phyloP scores from a whole-genome alignment of 805 yeast species.

The Yamadazyma paraphyllophila region DNA sequence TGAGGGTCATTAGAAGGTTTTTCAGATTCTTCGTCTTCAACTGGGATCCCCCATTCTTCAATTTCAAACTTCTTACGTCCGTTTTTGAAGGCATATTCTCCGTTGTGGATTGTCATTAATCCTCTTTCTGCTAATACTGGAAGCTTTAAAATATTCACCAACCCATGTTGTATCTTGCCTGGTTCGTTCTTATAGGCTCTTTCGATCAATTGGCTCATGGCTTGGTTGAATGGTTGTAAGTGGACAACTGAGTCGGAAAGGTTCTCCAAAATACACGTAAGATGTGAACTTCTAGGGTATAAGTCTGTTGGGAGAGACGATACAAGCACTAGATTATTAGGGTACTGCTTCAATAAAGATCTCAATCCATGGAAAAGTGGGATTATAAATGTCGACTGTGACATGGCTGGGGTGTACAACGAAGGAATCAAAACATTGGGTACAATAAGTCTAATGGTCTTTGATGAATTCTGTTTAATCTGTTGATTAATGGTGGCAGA shows the following conservation, averaged over 20 bases:
- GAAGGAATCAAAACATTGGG: conserved; percentile 84
- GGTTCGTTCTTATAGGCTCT: conserved; percentile 71
- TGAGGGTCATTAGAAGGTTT: conserved; percentile 7
- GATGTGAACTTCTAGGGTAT: conserved; percentile 51
- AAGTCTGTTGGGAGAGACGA: conserved; percentile 63
- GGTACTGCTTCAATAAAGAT: conserved; percentile 47
- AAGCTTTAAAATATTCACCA: conserved; percentile 69
- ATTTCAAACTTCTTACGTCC: conserved; percentile 82
- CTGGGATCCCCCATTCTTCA: conserved; percentile 96
- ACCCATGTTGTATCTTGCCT: conserved; percentile 78
- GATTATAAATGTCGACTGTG: conserved; percentile 47
- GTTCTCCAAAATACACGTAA: conserved; percentile 52
- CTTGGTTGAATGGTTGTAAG: conserved; percentile 79
- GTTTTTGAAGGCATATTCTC: conserved; percentile 83
- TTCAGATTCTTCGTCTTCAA: conserved; percentile 65
- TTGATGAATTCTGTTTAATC: conserved; percentile 40
- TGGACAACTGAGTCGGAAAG: conserved; percentile 68
- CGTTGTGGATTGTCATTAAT: conserved; percentile 66
- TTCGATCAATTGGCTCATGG: conserved; percentile 63
- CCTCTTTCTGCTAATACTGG: conserved; percentile 77
- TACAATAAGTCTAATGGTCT: conserved; percentile 61
- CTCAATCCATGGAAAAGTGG: conserved; percentile 63
- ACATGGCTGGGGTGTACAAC: conserved; percentile 53
- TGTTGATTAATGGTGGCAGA: conserved; percentile 33
- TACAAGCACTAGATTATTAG: conserved; percentile 47